phyloP scores from a whole-genome alignment of 192 early-diverging fungal genomes.

The Backusella australiensis region DNA sequence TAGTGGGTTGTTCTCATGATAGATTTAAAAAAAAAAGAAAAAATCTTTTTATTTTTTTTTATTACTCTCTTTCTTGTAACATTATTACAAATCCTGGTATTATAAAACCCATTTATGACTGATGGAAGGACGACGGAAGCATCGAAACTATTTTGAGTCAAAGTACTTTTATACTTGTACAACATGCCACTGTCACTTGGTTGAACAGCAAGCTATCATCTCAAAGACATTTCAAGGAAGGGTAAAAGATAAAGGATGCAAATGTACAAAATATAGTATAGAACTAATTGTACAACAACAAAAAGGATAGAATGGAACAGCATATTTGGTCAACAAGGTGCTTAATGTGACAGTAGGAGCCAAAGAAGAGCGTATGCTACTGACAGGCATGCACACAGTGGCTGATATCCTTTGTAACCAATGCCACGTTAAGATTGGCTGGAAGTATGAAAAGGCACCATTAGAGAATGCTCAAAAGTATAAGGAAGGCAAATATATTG shows the following conservation, averaged over 20 bases:
- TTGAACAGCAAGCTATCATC: not conserved
- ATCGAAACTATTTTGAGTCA: conserved; percentile 5
- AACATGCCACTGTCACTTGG: conserved; percentile 1
- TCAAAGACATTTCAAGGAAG: conserved; percentile 8
- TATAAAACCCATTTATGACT: not conserved
- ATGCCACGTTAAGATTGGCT: conserved; percentile 51
- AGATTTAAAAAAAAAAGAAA: not conserved
- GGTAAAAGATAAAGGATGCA: not conserved
- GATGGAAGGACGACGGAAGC: not conserved
- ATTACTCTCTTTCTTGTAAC: not conserved
- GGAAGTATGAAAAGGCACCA: conserved; percentile 56
- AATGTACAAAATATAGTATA: not conserved
- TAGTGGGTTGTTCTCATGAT: not conserved
- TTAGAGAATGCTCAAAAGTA: conserved; percentile 60
- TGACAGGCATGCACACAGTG: conserved; percentile 58
- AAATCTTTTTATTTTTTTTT: not conserved
- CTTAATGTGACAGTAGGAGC: conserved; percentile 49
- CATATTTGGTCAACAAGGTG: conserved; percentile 53
- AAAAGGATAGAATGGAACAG: conserved; percentile 46
- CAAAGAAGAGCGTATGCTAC: conserved; percentile 55
- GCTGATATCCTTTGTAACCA: conserved; percentile 53
- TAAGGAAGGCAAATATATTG: conserved; percentile 58
- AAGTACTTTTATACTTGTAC: not conserved
- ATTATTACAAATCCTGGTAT: no score
- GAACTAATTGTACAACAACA: not conserved